A percentile compares a stretch with the other conserved stretches of the same genome.
phyloP scores from a whole-genome alignment of 2,329 filamentous ascomycete species.

The Apiospora phragmitis region DNA sequence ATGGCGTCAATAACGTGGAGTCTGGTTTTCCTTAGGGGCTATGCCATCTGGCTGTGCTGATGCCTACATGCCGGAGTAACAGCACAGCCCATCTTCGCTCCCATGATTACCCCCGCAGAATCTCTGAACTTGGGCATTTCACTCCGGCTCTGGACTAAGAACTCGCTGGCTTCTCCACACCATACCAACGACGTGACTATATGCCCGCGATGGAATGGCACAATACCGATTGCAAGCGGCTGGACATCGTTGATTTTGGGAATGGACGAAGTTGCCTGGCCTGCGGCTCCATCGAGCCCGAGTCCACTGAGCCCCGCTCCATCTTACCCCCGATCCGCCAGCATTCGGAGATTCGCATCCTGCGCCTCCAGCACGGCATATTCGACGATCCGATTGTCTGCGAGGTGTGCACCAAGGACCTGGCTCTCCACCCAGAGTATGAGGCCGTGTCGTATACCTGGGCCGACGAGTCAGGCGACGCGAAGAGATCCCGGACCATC shows the following conservation, averaged over 20 bases:
- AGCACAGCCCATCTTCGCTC: background rate
- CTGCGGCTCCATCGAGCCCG: slow-evolving; percentile 17
- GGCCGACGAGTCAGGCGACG: slow-evolving; percentile 16
- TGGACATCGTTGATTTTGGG: slow-evolving; percentile 11
- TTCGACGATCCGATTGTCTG: slow-evolving; percentile 12
- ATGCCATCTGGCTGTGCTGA: background rate
- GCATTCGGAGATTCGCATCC: slow-evolving; percentile 13
- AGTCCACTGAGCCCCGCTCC: slow-evolving; percentile 11
- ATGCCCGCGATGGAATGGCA: slow-evolving; percentile 16
- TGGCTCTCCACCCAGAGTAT: slow-evolving; percentile 3
- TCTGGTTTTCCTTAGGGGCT: no score
- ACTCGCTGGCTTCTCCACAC: background rate
- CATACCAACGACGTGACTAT: background rate
- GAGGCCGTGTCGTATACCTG: slow-evolving; percentile 19
- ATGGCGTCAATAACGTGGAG: background rate
- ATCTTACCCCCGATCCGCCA: slow-evolving; percentile 11
- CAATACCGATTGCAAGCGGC: slow-evolving; percentile 8
- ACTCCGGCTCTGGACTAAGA: background rate
- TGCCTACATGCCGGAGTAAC: no score
- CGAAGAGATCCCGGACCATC: background rate
- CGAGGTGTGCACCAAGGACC: slow-evolving; percentile 6
- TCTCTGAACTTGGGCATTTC: background rate
- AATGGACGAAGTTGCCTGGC: slow-evolving; percentile 12
- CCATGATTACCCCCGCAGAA: background rate
- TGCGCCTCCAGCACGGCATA: slow-evolving; percentile 5